Base-by-base conservation (phyloP, 495 filamentous ascomycete genomes). In the Xylaria curta region DNA sequence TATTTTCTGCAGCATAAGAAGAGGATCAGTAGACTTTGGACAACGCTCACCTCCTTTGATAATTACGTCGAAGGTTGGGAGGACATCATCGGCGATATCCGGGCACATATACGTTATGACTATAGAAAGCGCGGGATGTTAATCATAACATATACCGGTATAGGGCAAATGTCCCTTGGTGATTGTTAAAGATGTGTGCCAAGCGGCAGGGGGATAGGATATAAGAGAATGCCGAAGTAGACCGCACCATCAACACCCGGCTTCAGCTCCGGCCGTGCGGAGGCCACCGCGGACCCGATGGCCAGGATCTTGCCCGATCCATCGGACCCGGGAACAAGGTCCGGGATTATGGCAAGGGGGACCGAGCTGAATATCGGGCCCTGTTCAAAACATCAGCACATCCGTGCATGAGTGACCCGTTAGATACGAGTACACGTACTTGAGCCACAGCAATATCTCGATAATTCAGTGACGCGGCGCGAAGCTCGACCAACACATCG, bases 401-500 rank as follows among this genome's bases (percentile, higher is more conserved):
- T 36, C 36, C 56, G 19, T 13, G 19, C 7, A 60, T 38, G 28
- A 59, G 28, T 9, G 19, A n/a, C 13, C 31, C 3, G 5, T 38
- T 59, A 2, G 17, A 59, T 19, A 21, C 33, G 17, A 38, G 2
- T 21, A 12, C 40, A 65, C 40, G 4, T 65, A 66, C 64, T 40
- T 87, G 85, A 3, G 91, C 87, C 72, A 94, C 93, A 69, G 91
- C 85, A 64, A 94, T 81, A 75, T 95, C 93, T 60, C 93, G 87
- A 80, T 91, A 96, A 79, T 96, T 94, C 75, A 96, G 82, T 2
- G 93, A 93, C 2, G 87, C 90, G 31, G 86, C 91, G 58, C 89
- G 83, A 33, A 94, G 84, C 81, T 89, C 89, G 76, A 95, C 91
- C 8, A 93, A 82, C 2, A 93, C 90, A 54, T 93, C 90, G 64